phyloP scores from a whole-genome alignment of 108 stramenopile species.

The Skeletonema grethae region DNA sequence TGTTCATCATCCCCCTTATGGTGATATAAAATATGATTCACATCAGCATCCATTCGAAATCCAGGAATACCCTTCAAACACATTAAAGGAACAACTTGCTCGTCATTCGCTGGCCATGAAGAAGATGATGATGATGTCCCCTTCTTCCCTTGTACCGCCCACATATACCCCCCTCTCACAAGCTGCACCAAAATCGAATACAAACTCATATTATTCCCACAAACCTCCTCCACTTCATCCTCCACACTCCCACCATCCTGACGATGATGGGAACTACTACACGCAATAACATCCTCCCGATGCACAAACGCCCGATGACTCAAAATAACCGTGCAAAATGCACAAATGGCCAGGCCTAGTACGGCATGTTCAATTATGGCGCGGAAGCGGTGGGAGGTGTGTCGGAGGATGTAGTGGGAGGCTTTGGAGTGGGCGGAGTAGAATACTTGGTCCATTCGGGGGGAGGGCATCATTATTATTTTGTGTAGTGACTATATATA shows the following conservation, averaged over 20 bases:
- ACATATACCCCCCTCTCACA: conserved; percentile 5
- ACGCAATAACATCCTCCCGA: conserved; percentile 29
- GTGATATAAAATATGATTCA: conserved; percentile 53
- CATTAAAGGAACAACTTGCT: neutral
- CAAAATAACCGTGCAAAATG: conserved; percentile 58
- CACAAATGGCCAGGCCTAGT: conserved; percentile 58
- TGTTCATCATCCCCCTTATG: neutral
- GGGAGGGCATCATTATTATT: conserved; percentile 14
- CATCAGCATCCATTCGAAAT: conserved; percentile 55
- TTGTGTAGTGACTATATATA: neutral
- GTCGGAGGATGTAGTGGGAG: conserved; percentile 55
- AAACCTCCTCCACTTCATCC: conserved; percentile 15
- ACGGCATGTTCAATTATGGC: conserved; percentile 58
- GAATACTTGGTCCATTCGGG: conserved; percentile 75
- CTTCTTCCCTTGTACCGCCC: neutral
- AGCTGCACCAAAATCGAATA: conserved; percentile 35
- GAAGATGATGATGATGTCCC: too few species aligned
- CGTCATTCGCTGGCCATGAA: too few species aligned
- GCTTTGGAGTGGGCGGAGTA: conserved; percentile 67
- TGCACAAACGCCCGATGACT: conserved; percentile 74
- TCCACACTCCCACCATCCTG: neutral
- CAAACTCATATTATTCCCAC: conserved; percentile 12
- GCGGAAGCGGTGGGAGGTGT: conserved; percentile 53
- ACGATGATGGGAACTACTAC: neutral
- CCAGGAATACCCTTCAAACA: conserved; percentile 51